Base-by-base conservation (phyloP, 2,329 filamentous ascomycete genomes). In the Alternaria triticina region DNA sequence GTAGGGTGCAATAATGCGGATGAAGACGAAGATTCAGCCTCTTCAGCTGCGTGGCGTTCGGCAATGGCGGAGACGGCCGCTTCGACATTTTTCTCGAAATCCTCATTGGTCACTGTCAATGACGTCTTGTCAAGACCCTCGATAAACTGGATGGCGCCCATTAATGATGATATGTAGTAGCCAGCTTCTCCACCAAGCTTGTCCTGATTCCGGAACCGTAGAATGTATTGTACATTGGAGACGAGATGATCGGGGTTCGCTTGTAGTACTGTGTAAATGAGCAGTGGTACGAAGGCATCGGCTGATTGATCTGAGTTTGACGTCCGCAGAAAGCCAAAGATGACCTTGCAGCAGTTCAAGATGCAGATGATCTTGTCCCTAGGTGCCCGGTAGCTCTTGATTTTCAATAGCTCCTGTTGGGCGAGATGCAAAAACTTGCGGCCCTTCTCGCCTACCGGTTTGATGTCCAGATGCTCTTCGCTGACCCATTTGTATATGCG, bases 331-430 rank as follows among this genome's bases (percentile, higher is more conserved):
- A 97, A 88, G 17, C 95, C 96, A 80, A 99, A 98, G 67, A 99
- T 98, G 67, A 99, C 96, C 82, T 99, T 99, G 87, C 96, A 99
- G 82, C 94, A 97, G 81, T 99, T 99, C 59, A 99, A 83, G 49
- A 98, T 93, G 79, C 96, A 99, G 54, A 99, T 98, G 59, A 99
- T 96, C 81, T 99, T 99, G 83, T 99, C 96, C 72, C 96, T 86
- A 5, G 96, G 96, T n/a, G 96, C 96, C 70, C 96, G 89, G 77
- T 99, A 99, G 9, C 92, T 96, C 75, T 95, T 97, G 75, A 99
- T 97, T 80, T 99, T 99, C 40, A 97, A 83, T 13, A 99, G 85
- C 80, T 99, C 96, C 86, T 97, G 93, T 76, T 97, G 94, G 20
- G 96, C 96, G 44, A 99, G 84, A 67, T 89, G 88, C 57, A 99